Evolutionary conservation across 805 yeast genomes (phyloP), one percentile per base, ranked within the genome.

Genomic region (Candida sanyiensis): DNA sequence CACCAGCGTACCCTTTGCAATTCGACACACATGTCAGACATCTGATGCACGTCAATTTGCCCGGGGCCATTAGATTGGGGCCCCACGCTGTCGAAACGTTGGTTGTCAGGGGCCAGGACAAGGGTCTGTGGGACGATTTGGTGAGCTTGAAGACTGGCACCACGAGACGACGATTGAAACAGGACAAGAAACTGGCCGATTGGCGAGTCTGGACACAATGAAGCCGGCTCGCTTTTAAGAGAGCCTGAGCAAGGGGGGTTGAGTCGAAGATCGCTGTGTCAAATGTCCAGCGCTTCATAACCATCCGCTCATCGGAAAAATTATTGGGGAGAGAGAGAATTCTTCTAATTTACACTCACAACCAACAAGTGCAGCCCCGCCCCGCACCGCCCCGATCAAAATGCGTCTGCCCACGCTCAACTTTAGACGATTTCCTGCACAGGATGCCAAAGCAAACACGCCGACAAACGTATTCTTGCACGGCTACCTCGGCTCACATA

Each of bases 401-500:
- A 7, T 48, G 46, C 3, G 20, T 28, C 12, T 47, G 42, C 42
- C 36, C 25, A n/a, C 20, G 6, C 28, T 17, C 10, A 28, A 37
- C 23, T 37, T 25, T 19, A 17, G 40, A 25, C 29, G 33, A 17
- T 38, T 42, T 15, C 13, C 34, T 13, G 27, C 12, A 19, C 35
- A 7, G 22, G 10, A 11, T 7, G 15, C 13, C 7, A 12, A 5
- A 10, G 15, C 33, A 3, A n/a, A 28, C 13, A 28, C 7, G 6
- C 30, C 41, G n/a, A 73, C 76, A 1, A 54, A 69, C 2, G 45
- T 76, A 8, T 52, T 75, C 50, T 48, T 77, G 11, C 83, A 76
- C 51, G 83, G 83, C 1, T 61, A 75, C 20, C 66, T 77, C 38
- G 83, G 80, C 0, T 66, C 71, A 5, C 62, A 61, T 28, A 62